Evolutionary conservation across 805 yeast genomes (phyloP).

Genomic region (Spathaspora girioi): DNA sequence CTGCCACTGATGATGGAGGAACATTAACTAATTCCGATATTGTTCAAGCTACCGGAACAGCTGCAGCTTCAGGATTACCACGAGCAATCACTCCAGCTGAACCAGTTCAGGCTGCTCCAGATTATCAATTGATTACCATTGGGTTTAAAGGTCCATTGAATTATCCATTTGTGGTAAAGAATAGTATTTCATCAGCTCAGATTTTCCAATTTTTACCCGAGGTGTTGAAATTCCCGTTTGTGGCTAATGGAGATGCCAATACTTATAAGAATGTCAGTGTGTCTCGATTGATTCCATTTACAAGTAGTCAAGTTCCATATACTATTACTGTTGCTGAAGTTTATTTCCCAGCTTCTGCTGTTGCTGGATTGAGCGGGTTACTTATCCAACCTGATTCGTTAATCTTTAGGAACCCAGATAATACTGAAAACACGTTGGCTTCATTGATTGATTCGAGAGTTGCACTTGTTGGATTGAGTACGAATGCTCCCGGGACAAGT

Average conservation of each 20-base stretch:
- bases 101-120: constrained; percentile 42
- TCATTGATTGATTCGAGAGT: constrained; percentile 68
- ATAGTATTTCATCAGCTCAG: constrained; percentile 77
- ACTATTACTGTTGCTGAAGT: constrained; percentile 86
- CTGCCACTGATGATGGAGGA: constrained; percentile 12
- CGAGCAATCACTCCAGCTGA: constrained; percentile 72
- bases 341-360: constrained; percentile 62
- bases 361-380: constrained; percentile 46
- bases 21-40: constrained; percentile 28
- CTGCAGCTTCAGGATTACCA: constrained; percentile 55
- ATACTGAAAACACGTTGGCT: constrained; percentile 56
- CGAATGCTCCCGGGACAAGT: background rate
- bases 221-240: constrained; percentile 62
- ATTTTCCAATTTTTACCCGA: constrained; percentile 81
- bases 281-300: constrained; percentile 70
- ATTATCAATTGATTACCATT: constrained; percentile 57
- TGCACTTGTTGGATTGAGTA: constrained; percentile 48
- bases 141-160: constrained; percentile 79
- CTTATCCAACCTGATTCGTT: constrained; percentile 51
- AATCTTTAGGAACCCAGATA: constrained; percentile 57
- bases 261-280: constrained; percentile 50
- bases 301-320: constrained; percentile 49
- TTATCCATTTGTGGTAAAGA: constrained; percentile 76
- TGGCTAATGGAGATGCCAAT: constrained; percentile 11
- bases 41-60: constrained; percentile 26